A percentile compares a stretch with the other conserved stretches of the same genome.
Evolutionary conservation across 768 basidiomycete genomes (phyloP).

Genomic region (Tricholoma bakamatsutake): DNA sequence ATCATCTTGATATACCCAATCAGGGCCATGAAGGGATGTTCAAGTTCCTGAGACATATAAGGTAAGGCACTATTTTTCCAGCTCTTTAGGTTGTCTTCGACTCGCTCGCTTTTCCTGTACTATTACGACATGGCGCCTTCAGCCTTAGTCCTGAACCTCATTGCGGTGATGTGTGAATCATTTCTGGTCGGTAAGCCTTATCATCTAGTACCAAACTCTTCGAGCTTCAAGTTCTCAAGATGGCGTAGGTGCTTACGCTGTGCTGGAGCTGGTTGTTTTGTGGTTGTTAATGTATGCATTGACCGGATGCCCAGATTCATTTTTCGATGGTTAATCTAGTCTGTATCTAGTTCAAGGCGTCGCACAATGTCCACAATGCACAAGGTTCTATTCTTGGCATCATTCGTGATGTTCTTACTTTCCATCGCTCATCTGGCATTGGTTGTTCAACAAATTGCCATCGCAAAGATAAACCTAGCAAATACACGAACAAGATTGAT

Average conservation of each 20-base stretch:
- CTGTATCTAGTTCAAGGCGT: background rate
- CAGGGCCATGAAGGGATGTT: too few relatives aligned
- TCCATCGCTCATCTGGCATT: slow-evolving; percentile 7
- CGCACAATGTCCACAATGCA: slow-evolving; percentile 3
- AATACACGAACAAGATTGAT: slow-evolving; percentile 3
- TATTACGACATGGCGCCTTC: background rate
- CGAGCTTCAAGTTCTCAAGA: background rate
- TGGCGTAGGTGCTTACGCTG: background rate
- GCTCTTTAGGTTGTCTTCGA: background rate
- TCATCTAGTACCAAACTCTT: too few relatives aligned
- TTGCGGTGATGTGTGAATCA: slow-evolving; percentile 4
- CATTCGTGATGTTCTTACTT: slow-evolving; percentile 9
- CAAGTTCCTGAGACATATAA: too few relatives aligned
- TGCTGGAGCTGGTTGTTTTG: background rate
- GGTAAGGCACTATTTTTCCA: too few relatives aligned
- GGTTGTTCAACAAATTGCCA: slow-evolving; percentile 4
- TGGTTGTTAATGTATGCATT: background rate
- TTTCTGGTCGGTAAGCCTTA: slow-evolving; percentile 1
- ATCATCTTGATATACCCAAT: too few relatives aligned
- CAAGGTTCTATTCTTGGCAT: slow-evolving; percentile 5
- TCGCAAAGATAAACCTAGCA: background rate
- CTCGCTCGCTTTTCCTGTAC: background rate
- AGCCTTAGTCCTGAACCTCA: background rate
- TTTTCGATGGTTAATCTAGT: background rate
- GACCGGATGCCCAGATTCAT: background rate